Evolutionary conservation across 1,139 yeast species (phyloP).

Genomic region (Pichia norvegensis): DNA sequence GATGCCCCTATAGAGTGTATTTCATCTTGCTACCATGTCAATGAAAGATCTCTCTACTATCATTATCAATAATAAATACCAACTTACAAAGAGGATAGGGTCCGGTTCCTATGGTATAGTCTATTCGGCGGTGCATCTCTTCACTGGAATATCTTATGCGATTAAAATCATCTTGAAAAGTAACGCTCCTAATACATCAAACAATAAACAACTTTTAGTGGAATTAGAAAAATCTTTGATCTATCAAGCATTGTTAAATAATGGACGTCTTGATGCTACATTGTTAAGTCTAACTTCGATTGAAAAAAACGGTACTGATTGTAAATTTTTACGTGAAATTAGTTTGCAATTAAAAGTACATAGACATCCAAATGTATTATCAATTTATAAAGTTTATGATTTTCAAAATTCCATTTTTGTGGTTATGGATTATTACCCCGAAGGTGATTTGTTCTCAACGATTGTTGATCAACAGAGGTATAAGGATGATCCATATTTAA

Average conservation of each 20-base stretch:
- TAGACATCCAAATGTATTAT: constrained; percentile 64
- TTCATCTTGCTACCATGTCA: constrained; percentile 5
- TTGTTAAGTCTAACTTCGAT: constrained; percentile 38
- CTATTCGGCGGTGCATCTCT: constrained; percentile 55
- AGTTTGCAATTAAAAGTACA: constrained; percentile 69
- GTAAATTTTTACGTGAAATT: constrained; percentile 56
- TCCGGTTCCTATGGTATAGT: constrained; percentile 88
- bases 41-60: constrained; percentile 26
- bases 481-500: constrained; percentile 42
- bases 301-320: constrained; percentile 35
- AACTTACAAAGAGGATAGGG: constrained; percentile 56
- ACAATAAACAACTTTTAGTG: constrained; percentile 25
- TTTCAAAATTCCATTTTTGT: constrained; percentile 54
- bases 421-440: constrained; percentile 75
- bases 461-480: constrained; percentile 64
- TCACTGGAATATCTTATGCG: constrained; percentile 49
- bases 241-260: constrained; percentile 21
- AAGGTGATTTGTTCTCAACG: constrained; percentile 74
- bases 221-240: constrained; percentile 24
- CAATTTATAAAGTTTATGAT: constrained; percentile 66
- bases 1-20: neutral
- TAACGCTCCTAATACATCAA: constrained; percentile 21
- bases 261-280: constrained; percentile 24
- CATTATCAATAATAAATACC: constrained; percentile 36
- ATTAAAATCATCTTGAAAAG: constrained; percentile 64